These are phyloP conservation scores for Saturnispora quitensis DNA, from an alignment of 805 yeast genomes.

Conservation along the genomic window DNA sequence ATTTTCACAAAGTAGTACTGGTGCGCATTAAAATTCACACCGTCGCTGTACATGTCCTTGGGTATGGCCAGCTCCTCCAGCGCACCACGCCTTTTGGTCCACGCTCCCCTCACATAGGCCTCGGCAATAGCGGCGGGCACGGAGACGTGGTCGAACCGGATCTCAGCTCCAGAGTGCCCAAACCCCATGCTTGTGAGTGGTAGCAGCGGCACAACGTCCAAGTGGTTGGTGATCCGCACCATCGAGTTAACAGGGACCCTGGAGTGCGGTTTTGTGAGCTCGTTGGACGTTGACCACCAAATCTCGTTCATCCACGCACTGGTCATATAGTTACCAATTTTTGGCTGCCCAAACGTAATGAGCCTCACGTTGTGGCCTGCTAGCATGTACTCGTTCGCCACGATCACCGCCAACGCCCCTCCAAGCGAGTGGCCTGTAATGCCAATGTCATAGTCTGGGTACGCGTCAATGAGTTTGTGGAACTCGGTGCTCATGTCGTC, in stretches of 20 bases:
- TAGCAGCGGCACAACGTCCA: constrained; percentile 49
- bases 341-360: constrained; percentile 56
- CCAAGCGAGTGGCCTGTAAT: constrained; percentile 64
- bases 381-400: constrained; percentile 51
- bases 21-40: not conserved
- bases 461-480: constrained; percentile 24
- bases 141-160: constrained; percentile 31
- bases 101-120: not conserved
- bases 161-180: constrained; percentile 43
- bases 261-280: constrained; percentile 21
- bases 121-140: constrained; percentile 22
- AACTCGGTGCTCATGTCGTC: constrained; percentile 31
- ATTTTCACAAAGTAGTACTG: not conserved
- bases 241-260: constrained; percentile 26
- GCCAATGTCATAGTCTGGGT: constrained; percentile 41
- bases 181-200: constrained; percentile 41
- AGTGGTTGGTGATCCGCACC: constrained; percentile 47
- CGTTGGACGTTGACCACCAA: constrained; percentile 24
- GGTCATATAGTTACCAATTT: constrained; percentile 47
- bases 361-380: constrained; percentile 47
- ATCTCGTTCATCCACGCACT: constrained; percentile 42
- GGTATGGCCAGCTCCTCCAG: not conserved
- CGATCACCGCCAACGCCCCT: constrained; percentile 57
- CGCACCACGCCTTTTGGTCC: not conserved
- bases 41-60: not conserved